Percentiles rank a stretch among this genome's conserved stretches.
Conservation (phyloP, 2,329 filamentous ascomycete genomes). For the Talaromyces amestolkiae region DNA sequence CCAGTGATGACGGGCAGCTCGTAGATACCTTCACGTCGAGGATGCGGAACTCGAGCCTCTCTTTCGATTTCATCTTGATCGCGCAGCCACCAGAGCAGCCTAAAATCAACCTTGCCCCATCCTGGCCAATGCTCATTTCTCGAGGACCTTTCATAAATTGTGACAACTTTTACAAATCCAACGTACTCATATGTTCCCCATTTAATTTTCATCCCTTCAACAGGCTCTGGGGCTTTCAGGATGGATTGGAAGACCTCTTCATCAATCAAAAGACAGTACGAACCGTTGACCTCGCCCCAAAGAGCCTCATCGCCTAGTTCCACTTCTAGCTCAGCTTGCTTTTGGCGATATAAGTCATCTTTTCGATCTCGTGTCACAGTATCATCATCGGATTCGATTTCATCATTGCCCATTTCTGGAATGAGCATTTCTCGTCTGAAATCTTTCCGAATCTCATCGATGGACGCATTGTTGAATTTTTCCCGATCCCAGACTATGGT, state of each 20-base stretch:
- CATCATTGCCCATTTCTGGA: too few species aligned
- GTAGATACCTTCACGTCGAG: background rate
- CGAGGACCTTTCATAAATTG: background rate
- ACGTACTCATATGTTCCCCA: background rate
- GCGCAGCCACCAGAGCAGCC: background rate
- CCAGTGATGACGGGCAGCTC: background rate
- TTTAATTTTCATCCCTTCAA: background rate
- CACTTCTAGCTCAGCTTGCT: background rate
- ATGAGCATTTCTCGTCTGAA: too few species aligned
- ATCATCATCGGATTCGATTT: too few species aligned
- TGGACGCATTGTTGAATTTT: too few species aligned
- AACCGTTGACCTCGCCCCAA: background rate
- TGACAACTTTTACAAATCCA: background rate
- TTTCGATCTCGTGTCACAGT: too few species aligned
- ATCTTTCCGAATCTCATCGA: too few species aligned
- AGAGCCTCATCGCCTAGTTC: background rate
- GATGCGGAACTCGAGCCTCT: background rate
- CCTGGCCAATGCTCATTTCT: conserved; percentile 4
- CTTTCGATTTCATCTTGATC: background rate
- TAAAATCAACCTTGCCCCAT: conserved; percentile 9
- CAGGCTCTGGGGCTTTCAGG: background rate
- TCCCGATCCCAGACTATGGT: too few species aligned
- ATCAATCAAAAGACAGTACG: conserved; percentile 5
- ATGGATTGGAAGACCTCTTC: background rate
- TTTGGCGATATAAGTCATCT: too few species aligned